Conservation (phyloP, 2,329 filamentous ascomycete genomes). For the Magnaporthiopsis rhizophila region DNA sequence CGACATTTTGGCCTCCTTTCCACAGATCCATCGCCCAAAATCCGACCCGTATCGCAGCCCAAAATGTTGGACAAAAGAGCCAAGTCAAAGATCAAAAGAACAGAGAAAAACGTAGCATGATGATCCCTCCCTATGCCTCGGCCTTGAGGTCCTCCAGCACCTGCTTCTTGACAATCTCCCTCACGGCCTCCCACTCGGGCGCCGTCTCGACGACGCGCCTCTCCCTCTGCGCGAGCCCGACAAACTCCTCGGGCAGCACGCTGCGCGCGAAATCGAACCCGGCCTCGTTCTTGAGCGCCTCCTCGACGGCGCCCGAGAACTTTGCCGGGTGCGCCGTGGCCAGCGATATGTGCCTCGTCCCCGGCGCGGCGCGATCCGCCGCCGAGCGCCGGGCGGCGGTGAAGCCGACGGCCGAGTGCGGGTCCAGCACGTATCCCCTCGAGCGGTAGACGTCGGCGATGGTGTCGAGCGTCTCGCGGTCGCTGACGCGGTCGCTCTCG, state of each 20-base stretch:
- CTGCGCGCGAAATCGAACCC: slow-evolving; percentile 67
- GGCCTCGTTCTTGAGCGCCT: slow-evolving; percentile 63
- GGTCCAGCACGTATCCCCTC: slow-evolving; percentile 73
- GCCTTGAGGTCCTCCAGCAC: slow-evolving; percentile 54
- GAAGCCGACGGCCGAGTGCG: slow-evolving; percentile 84
- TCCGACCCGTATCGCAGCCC: no score
- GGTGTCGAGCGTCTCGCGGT: slow-evolving; percentile 59
- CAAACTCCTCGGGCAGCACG: slow-evolving; percentile 74
- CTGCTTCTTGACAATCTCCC: slow-evolving; percentile 66
- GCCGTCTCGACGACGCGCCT: slow-evolving; percentile 63
- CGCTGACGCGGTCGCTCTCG: slow-evolving; percentile 66
- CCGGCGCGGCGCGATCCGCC: slow-evolving; percentile 39
- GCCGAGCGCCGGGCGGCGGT: slow-evolving; percentile 67
- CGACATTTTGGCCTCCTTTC: no score
- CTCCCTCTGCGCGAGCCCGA: slow-evolving; percentile 69
- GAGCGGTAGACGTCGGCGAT: slow-evolving; percentile 46
- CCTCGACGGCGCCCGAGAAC: slow-evolving; percentile 77
- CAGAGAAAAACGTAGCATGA: no score
- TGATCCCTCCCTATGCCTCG: no score
- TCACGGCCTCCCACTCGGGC: slow-evolving; percentile 66
- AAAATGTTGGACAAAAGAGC: background rate
- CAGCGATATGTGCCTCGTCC: slow-evolving; percentile 68
- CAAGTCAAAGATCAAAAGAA: no score
- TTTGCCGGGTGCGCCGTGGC: slow-evolving; percentile 96
- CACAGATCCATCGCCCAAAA: background rate